Evolutionary conservation across 768 basidiomycete species (phyloP).

Genomic region (Tulasnella sp.): DNA sequence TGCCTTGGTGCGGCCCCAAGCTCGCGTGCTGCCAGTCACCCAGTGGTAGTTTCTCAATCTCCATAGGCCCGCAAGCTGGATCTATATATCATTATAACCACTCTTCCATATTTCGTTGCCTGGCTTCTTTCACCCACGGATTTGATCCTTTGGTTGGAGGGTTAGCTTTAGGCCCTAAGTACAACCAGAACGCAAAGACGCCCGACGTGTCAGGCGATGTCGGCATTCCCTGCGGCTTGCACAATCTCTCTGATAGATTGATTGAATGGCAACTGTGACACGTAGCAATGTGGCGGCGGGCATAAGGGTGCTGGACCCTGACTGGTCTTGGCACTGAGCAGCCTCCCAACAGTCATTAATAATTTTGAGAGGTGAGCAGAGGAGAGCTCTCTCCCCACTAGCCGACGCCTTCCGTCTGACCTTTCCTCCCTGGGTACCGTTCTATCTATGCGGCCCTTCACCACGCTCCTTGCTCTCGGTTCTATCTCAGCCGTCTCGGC

Average conservation of each 20-base stretch:
- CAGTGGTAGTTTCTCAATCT: not conserved
- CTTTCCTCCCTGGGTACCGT: slow-evolving; percentile 51
- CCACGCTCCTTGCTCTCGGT: slow-evolving; percentile 63
- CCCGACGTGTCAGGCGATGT: too few species aligned
- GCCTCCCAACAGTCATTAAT: not conserved
- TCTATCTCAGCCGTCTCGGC: slow-evolving; percentile 32
- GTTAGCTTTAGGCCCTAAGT: too few species aligned
- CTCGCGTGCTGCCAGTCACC: slow-evolving; percentile 1
- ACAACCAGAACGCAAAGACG: too few species aligned
- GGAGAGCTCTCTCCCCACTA: not conserved
- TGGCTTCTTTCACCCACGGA: too few species aligned
- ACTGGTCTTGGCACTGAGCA: not conserved
- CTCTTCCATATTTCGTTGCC: not conserved
- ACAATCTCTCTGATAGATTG: not conserved
- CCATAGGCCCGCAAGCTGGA: not conserved
- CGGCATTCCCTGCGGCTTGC: too few species aligned
- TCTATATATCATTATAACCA: not conserved
- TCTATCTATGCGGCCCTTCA: slow-evolving; percentile 64
- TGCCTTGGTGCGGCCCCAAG: not conserved
- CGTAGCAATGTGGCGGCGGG: not conserved
- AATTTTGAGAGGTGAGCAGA: not conserved
- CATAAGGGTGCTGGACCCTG: not conserved
- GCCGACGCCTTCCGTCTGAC: slow-evolving; percentile 15
- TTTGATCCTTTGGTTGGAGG: too few species aligned
- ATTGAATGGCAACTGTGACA: not conserved